Conservation (phyloP, 306 rosid genomes). For the Luffa acutangula region DNA sequence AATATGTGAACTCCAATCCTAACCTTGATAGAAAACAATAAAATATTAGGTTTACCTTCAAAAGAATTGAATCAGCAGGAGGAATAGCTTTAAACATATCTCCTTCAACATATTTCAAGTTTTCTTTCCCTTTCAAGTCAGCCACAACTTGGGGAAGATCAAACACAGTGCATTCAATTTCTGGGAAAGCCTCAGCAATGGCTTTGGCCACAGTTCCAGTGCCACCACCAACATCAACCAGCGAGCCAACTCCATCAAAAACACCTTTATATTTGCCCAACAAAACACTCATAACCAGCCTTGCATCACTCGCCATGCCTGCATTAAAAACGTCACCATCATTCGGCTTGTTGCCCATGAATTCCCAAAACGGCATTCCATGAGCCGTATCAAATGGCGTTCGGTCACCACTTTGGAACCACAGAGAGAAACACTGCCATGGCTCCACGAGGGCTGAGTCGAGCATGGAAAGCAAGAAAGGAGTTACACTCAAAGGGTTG, state of each 20-base stretch:
- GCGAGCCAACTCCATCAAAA: conserved; percentile 25
- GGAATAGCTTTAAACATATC: conserved; percentile 43
- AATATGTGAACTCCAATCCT: no score
- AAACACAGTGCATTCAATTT: conserved; percentile 28
- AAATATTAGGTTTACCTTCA: background rate
- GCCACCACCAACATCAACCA: conserved; percentile 58
- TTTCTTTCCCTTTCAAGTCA: conserved; percentile 19
- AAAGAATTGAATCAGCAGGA: conserved; percentile 23
- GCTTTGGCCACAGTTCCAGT: conserved; percentile 37
- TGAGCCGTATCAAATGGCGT: conserved; percentile 28
- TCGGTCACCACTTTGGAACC: conserved; percentile 29
- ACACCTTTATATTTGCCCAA: conserved; percentile 26
- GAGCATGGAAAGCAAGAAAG: conserved; percentile 8
- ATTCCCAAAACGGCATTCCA: conserved; percentile 34
- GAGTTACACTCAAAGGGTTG: conserved; percentile 16
- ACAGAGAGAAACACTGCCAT: conserved; percentile 18
- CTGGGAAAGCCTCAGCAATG: conserved; percentile 26
- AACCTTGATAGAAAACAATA: no score
- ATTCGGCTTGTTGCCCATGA: conserved; percentile 4
- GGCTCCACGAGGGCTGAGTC: conserved; percentile 23
- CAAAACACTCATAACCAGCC: conserved; percentile 23
- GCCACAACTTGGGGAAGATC: conserved; percentile 50
- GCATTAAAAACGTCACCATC: conserved; percentile 22
- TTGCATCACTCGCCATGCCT: conserved; percentile 40
- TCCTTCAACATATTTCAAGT: conserved; percentile 32